Evolutionary conservation across 129 eudicot species (phyloP), one percentile per base, ranked within the genome.

Genomic region (Escallonia herrerae): DNA sequence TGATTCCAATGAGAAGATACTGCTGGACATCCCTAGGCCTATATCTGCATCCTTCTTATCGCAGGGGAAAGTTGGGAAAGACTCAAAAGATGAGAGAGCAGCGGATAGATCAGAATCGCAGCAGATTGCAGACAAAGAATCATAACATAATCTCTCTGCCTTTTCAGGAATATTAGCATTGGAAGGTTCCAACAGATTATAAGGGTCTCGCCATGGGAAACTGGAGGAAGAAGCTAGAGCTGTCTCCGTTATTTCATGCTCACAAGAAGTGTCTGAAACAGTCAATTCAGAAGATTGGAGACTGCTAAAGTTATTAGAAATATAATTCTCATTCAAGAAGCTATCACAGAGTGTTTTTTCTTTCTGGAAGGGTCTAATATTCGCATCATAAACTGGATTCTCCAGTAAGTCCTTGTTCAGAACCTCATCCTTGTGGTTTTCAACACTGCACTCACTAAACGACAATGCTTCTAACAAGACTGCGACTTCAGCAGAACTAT

Each of bases 251-350:
- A 63, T 65, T 58, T 71, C 55, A 72, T 59, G 64, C 45, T 66
- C 80, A 57, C 40, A 49, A 40, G 65, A 80, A 72, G 58, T 22
- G 62, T 54, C 4, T 42, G 77, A 59, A 49, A 59, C 58, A 48
- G 59, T 62, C 71, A 41, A 0, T 54, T 71, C 72, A 68, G 76
- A 62, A 66, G 80, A 53, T 52, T 50, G 64, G 55, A 74, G 56
- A 14, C 12, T 14, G 50, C 56, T 64, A 40, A 68, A 63, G 66
- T 57, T 64, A 68, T 65, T 62, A 33, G 54, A 62, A 58, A 53
- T 63, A 58, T 64, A 49, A 47, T 71, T 72, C 55, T 60, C 82
- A 74, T 40, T 14, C 38, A 68, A 14, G 7, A 64, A 52, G 37
- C 51, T 41, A 55, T 59, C 56, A 72, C 45, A 68, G 47, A 15